Evolutionary conservation across 768 basidiomycete species (phyloP), one percentile per base, ranked within the genome.

Genomic region (Lentinus tigrinus): DNA sequence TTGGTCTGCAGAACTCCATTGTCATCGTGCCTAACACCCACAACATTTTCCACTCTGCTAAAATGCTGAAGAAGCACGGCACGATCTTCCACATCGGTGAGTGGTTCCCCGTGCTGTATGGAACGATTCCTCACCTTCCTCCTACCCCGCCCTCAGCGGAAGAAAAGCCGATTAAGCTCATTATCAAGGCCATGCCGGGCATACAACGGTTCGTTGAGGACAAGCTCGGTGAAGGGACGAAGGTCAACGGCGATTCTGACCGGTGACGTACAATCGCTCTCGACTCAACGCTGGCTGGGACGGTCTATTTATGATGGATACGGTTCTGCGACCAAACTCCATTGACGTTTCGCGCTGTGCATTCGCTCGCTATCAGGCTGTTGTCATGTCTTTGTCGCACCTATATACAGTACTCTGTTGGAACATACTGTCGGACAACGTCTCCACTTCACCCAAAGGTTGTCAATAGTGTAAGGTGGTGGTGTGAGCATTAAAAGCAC

Each of bases 151-250:
- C 23, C 24, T 10, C 60, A 91, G 90, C 85, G 26, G 86, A 90
- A 70, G 73, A 80, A 37, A 85, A 89, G 65, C 83, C 90, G n/a
- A 81, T 91, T 62, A 85, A 85, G 67, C 81, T 91, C n/a, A 81
- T 93, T 47, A 81, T 81, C 34, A 76, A 77, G 57, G 86, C 85
- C 7, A 72, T 93, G 50, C 87, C 88, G 2, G 73, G 78, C 27
- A 88, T 93, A 62, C 73, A 84, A 51, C 67, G 79, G 7, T 85
- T 85, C 60, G 76, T 91, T 36, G 27, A 50, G 13, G 48, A 58
- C 36, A 57, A 48, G 42, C 31, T 67, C 14, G 21, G 21, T 9
- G 43, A 13, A 11, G 24, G 24, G 21, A 6, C 19, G 21, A 19
- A 23, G 21, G 8, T 46, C 21, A 46, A 46, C 43, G 43, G 43